A percentile compares a stretch with the other conserved stretches of the same genome.
Conservation (phyloP, 768 basidiomycete genomes). For the Suillus spraguei region DNA sequence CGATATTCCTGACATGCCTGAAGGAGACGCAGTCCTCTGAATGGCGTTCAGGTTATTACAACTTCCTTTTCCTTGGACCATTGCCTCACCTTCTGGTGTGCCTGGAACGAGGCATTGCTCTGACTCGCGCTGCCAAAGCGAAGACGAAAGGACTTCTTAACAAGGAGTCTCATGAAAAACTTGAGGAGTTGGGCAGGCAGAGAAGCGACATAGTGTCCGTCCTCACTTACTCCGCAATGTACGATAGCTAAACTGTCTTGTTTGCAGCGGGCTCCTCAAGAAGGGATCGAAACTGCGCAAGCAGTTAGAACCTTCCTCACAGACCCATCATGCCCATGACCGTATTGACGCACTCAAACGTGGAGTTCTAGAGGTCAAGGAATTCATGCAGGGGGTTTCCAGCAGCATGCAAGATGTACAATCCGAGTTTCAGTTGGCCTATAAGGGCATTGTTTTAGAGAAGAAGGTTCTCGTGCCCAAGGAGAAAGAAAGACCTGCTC, state of each 20-base stretch:
- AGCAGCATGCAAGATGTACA: conserved; percentile 20
- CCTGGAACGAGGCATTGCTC: conserved; percentile 36
- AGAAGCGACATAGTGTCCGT: conserved; percentile 38
- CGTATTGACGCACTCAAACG: conserved; percentile 26
- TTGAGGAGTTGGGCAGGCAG: conserved; percentile 36
- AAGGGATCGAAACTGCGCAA: conserved; percentile 29
- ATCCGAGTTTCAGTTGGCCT: conserved; percentile 31
- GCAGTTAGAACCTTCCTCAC: conserved; percentile 33
- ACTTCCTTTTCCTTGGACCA: conserved; percentile 36
- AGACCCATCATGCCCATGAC: conserved; percentile 30
- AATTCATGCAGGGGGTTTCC: conserved; percentile 31
- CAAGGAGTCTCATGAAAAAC: conserved; percentile 33
- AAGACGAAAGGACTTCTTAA: conserved; percentile 33
- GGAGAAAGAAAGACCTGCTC: conserved; percentile 22
- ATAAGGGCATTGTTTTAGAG: conserved; percentile 36
- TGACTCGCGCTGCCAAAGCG: conserved; percentile 32
- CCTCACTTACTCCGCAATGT: neutral
- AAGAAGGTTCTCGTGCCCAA: neutral
- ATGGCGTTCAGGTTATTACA: conserved; percentile 37
- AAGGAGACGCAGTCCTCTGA: conserved; percentile 26
- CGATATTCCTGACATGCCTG: conserved; percentile 32
- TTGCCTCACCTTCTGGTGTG: conserved; percentile 45
- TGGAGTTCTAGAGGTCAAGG: conserved; percentile 28
- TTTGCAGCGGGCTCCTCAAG: conserved; percentile 31
- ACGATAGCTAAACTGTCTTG: neutral